Base-by-base conservation (phyloP, 1,139 yeast species). In the Debaryomycetaceae sp. region DNA sequence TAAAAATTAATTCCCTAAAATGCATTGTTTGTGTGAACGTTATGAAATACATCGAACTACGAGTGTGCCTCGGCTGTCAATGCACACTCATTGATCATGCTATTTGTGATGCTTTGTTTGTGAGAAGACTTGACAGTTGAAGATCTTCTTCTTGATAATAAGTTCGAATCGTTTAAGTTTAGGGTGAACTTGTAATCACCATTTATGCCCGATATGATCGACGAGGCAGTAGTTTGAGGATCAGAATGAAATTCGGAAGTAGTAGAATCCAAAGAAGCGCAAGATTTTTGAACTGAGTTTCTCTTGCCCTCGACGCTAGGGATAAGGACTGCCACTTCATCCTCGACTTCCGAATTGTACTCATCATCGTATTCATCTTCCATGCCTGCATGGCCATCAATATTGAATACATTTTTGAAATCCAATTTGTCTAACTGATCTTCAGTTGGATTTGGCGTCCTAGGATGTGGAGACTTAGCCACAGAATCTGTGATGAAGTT, bases 111-210 rank as follows among this genome's bases (percentile, higher is more conserved):
- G 33, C 14, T 35, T 27, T 34, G 34, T 36, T 33, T 31, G 24
- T 9, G 24, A 24, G 24, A 13, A 22, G 44, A 41, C 36, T 51
- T 43, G 38, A 45, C 23, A 13, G 51, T 48, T 4, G 65, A 57
- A 14, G 65, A 59, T 45, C 62, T 65, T 44, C 78, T 59, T 53
- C 79, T 61, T 31, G 72, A 57, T 36, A 74, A 60, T 33, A 74
- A 56, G 46, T 70, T 70, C 46, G 73, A 70, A 46, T 73, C 78
- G 49, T 71, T 70, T 57, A 74, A 56, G 49, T 69, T 73, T 35
- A 74, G 60, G 4, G 76, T 72, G 47, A 74, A 74, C 48, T 72
- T 73, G 51, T 63, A 73, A 46, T 66, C 75, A 30, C 72, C 74
- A 49, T 59, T 71, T 30, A 61, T 60, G 20, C 74, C 74, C 11